These are phyloP conservation scores for Rhodotorula sp. DNA, from an alignment of 1,284 basidiomycete species.

Conservation along the genomic window DNA sequence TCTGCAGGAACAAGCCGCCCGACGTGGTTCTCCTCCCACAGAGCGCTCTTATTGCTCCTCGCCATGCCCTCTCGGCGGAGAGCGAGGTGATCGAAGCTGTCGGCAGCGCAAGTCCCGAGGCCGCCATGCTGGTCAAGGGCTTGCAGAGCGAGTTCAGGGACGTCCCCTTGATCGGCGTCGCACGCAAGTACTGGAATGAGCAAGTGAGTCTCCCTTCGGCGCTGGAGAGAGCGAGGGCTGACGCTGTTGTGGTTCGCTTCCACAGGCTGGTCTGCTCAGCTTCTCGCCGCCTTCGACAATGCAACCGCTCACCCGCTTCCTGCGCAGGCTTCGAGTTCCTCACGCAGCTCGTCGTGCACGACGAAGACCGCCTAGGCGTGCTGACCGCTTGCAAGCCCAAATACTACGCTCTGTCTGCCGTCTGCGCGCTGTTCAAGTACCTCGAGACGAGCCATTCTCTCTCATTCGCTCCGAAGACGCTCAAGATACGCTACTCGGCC, in stretches of 20 bases:
- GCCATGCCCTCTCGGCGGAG: neutral
- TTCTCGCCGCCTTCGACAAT: neutral
- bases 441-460: constrained; percentile 65
- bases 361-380: constrained; percentile 33
- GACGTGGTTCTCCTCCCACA: constrained; percentile 72
- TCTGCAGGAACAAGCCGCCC: constrained; percentile 74
- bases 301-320: neutral
- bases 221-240: neutral
- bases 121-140: constrained; percentile 22
- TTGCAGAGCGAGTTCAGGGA: constrained; percentile 8
- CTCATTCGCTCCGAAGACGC: constrained; percentile 65
- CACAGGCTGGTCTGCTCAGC: constrained; percentile 7
- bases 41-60: constrained; percentile 57
- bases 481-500: constrained; percentile 75
- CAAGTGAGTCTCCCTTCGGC: constrained; percentile 8
- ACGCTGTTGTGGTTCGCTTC: neutral
- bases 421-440: constrained; percentile 79
- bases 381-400: constrained; percentile 22
- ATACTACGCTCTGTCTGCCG: constrained; percentile 73
- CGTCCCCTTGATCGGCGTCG: constrained; percentile 9
- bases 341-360: constrained; percentile 34
- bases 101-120: constrained; percentile 2
- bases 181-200: constrained; percentile 37
- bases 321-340: constrained; percentile 39
- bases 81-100: constrained; percentile 34